These are phyloP conservation scores for Euptelea pleiosperma DNA, from an alignment of 164 flowering plant genomes.

Conservation along the genomic window DNA sequence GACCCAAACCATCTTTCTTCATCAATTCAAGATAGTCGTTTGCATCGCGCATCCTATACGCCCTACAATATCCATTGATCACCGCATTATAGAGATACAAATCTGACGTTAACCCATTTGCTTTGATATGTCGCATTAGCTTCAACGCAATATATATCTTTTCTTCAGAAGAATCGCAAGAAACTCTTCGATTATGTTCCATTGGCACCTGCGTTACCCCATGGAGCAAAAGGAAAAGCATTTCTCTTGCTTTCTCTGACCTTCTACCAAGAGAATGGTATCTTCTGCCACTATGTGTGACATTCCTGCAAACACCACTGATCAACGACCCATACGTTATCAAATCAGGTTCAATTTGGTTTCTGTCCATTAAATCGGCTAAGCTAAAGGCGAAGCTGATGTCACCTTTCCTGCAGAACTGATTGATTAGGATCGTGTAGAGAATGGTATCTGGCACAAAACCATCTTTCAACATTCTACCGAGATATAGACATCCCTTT, in stretches of 20 bases:
- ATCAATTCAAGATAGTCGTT: conserved; percentile 37
- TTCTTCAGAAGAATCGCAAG: conserved; percentile 22
- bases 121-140: conserved; percentile 27
- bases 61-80: conserved; percentile 45
- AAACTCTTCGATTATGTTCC: conserved; percentile 6
- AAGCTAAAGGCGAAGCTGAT: conserved; percentile 43
- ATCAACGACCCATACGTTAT: conserved; percentile 38
- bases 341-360: conserved; percentile 36
- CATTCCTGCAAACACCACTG: conserved; percentile 44
- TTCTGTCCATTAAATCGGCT: conserved; percentile 45
- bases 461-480: conserved; percentile 52
- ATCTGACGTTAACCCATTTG: conserved; percentile 28
- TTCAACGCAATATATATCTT: conserved; percentile 27
- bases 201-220: conserved; percentile 16
- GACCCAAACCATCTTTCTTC: conserved; percentile 38
- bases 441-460: conserved; percentile 46
- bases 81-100: conserved; percentile 44
- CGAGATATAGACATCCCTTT: conserved; percentile 46
- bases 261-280: conserved; percentile 9
- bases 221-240: conserved; percentile 36
- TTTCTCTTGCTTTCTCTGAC: conserved; percentile 25
- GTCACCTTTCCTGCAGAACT: conserved; percentile 51
- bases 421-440: conserved; percentile 53
- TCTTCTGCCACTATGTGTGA: conserved; percentile 19
- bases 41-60: conserved; percentile 40